A percentile compares a stretch with the other conserved stretches of the same genome.
Conservation (phyloP, 2,329 filamentous ascomycete species). For the Coniochaeta hoffmannii region DNA sequence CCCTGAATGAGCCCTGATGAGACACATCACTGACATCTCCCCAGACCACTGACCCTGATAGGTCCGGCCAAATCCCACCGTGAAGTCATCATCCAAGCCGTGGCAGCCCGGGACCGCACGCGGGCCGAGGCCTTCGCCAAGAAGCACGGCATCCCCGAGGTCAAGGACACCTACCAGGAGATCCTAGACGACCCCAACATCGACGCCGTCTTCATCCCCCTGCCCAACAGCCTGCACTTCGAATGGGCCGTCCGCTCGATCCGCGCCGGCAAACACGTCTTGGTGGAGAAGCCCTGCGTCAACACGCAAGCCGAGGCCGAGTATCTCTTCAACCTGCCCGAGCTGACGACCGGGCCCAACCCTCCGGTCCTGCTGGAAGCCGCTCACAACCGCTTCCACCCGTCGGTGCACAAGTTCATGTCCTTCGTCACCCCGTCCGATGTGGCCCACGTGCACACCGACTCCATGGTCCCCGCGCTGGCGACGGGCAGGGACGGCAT, state of each 20-base stretch:
- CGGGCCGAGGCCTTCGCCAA: slow-evolving; percentile 42
- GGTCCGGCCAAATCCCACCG: slow-evolving; percentile 43
- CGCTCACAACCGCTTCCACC: slow-evolving; percentile 44
- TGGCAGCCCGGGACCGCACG: slow-evolving; percentile 41
- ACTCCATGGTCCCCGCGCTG: slow-evolving; percentile 21
- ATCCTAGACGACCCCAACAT: slow-evolving; percentile 32
- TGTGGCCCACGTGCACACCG: slow-evolving; percentile 25
- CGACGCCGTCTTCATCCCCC: slow-evolving; percentile 43
- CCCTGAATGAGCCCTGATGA: no score
- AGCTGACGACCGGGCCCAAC: background rate
- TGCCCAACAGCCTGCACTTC: slow-evolving; percentile 33
- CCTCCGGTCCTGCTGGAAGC: slow-evolving; percentile 44
- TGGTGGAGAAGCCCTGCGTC: slow-evolving; percentile 46
- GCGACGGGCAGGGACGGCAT: slow-evolving; percentile 31
- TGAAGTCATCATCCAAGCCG: slow-evolving; percentile 42
- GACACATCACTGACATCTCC: no score
- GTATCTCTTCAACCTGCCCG: slow-evolving; percentile 31
- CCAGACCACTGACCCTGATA: slow-evolving; percentile 26
- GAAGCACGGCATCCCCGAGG: slow-evolving; percentile 41
- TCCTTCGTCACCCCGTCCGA: slow-evolving; percentile 27
- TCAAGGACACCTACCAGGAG: slow-evolving; percentile 36
- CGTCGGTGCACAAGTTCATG: slow-evolving; percentile 35
- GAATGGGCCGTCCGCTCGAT: slow-evolving; percentile 42
- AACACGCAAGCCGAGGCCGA: slow-evolving; percentile 36
- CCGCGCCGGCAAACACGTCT: slow-evolving; percentile 43